Evolutionary conservation across 495 filamentous ascomycete species (phyloP), one percentile per base, ranked within the genome.

Genomic region (Geopyxis carbonaria): DNA sequence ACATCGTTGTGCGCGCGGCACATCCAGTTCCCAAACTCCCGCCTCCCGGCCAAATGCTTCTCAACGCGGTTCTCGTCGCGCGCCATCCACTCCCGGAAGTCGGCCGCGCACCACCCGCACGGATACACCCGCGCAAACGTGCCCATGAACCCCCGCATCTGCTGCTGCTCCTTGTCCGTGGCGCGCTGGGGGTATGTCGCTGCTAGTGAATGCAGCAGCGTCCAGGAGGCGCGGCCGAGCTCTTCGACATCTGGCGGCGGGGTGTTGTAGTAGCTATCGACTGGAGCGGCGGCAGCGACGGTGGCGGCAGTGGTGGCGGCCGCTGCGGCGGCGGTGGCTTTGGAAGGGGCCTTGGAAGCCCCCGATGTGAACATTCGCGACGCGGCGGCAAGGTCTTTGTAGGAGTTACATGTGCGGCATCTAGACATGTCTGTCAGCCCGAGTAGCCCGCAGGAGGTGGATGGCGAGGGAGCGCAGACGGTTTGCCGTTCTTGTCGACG

Each of bases 1-100:
- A 97, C 89, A 48, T 82, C 85, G 64, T 97, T 97, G 67, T 97
- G 89, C 50, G 89, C 89, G 59, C 87, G 78, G 53, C 89, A 97
- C 67, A 95, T 76, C 91, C 91, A 97, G 48, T 65, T 67, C 29
- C 85, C 89, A 52, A 97, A 84, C 81, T 66, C 93, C 87, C 66
- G 94, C 86, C 59, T 89, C 78, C 62, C 89, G 74, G 54, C 84
- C 89, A 68, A 87, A 48, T 65, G 68, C 30, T 79, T 59, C 39
- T 70, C 72, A 7, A 66, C 67, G 51, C 68, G 59, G 39, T 84
- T 73, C 56, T 75, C 68, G 34, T 86, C 78, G 51, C 69, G 69
- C 44, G 62, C 65, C 64, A 95, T 80, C 71, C 85, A 95, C 0
- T 42, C 50, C 59, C 73, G 78, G 58, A 97, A 94, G 51, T 94